phyloP scores from a whole-genome alignment of 805 yeast genomes.

The Kuraishia hungarica region DNA sequence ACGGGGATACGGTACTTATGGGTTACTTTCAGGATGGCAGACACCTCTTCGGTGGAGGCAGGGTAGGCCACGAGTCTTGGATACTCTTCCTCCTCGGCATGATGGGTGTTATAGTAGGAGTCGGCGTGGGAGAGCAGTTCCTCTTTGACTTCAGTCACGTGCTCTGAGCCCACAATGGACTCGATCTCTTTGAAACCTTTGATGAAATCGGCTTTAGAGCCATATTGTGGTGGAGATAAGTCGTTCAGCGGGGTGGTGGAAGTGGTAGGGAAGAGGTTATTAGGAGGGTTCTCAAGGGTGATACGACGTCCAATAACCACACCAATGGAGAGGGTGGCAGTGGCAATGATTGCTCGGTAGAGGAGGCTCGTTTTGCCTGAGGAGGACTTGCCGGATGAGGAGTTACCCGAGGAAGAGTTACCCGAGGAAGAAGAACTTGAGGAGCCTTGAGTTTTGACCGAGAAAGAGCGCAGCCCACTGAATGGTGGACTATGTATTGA shows the following conservation, averaged over 20 bases:
- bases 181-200: constrained; percentile 1
- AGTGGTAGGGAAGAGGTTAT: neutral
- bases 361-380: neutral
- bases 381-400: too few relatives aligned
- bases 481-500: too few relatives aligned
- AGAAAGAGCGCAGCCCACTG: neutral
- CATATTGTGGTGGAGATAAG: constrained; percentile 1
- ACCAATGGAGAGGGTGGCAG: constrained; percentile 1
- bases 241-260: constrained; percentile 2
- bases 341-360: neutral
- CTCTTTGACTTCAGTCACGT: neutral
- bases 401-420: too few relatives aligned
- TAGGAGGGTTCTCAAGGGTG: neutral
- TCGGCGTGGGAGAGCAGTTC: constrained; percentile 18
- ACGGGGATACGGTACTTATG: constrained; percentile 57
- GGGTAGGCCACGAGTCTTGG: constrained; percentile 51
- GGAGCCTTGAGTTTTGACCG: neutral
- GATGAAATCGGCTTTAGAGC: neutral
- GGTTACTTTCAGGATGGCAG: constrained; percentile 51
- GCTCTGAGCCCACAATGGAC: constrained; percentile 1
- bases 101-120: constrained; percentile 24
- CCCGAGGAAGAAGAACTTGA: neutral
- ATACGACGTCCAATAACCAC: neutral
- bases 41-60: constrained; percentile 56
- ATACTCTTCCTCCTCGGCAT: constrained; percentile 19